Conservation (phyloP, 2,329 filamentous ascomycete species). For the Graphilbum fragrans region DNA sequence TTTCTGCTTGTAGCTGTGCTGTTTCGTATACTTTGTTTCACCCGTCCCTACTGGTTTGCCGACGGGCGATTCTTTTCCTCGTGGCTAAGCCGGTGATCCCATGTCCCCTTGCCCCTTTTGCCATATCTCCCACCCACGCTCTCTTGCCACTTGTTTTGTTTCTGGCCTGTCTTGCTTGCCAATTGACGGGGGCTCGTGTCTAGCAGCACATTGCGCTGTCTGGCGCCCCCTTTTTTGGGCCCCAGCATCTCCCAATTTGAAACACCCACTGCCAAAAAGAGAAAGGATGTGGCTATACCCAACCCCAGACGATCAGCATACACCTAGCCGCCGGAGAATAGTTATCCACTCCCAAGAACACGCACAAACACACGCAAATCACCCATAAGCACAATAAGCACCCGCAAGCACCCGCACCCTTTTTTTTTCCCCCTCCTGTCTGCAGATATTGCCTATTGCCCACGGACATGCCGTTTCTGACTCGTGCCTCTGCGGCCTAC, state of each 20-base stretch:
- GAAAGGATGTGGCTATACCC: too few relatives aligned
- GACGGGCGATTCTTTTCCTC: not conserved
- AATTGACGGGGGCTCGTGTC: not conserved
- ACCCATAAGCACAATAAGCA: too few relatives aligned
- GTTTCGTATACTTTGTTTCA: not conserved
- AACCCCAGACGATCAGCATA: too few relatives aligned
- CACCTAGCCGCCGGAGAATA: too few relatives aligned
- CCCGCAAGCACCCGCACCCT: too few relatives aligned
- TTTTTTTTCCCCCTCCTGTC: too few relatives aligned
- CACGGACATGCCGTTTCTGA: not conserved
- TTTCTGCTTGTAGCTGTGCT: not conserved
- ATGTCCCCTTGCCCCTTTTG: too few relatives aligned
- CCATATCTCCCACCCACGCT: not conserved
- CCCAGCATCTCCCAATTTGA: constrained; percentile 1
- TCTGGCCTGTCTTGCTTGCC: not conserved
- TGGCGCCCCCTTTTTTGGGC: not conserved
- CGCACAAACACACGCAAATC: too few relatives aligned
- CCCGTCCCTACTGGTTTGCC: too few relatives aligned
- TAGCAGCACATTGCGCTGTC: not conserved
- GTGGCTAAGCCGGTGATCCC: too few relatives aligned
- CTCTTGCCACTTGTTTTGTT: constrained; percentile 1
- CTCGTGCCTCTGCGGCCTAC: not conserved
- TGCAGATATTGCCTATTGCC: too few relatives aligned
- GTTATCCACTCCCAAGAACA: too few relatives aligned
- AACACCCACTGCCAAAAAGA: not conserved